Evolutionary conservation across 2,329 filamentous ascomycete genomes (phyloP), one percentile per base, ranked within the genome.

Genomic region (Fusarium sp.): DNA sequence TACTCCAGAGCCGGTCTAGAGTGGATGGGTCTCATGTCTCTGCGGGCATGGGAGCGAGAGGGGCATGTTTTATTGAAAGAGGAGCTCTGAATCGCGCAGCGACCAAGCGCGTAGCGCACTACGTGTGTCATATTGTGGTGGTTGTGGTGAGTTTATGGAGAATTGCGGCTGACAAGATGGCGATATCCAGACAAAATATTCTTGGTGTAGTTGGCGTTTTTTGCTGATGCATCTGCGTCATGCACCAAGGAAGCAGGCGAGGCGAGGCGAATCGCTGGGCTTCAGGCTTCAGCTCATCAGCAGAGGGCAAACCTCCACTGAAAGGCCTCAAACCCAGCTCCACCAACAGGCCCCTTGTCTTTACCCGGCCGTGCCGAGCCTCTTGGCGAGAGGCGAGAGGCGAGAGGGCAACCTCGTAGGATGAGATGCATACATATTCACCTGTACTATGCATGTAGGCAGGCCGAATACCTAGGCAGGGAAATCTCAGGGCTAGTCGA

Each of bases 11-110:
- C 36, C 31, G 60, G 55, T 15, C 23, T 50, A 69, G 65, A 34
- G 10, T 23, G 28, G 48, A 67, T 60, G 65, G 65, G 59, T 37
- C 50, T 43, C 28, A 60, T 40, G 34, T 46, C 54, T 47, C 31
- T 41, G 54, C 39, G 51, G 50, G 37, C 7, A 39, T 13, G 37
- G 37, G 37, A 39, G 7, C 7, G 37, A 52, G 52, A 66, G 60
- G 54, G 48, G 55, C 30, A 30, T 39, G 50, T 10, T 59, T 27
- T 15, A 50, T 50, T 56, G 53, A 27, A 34, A 44, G 15, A 43
- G 39, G 39, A 18, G 10, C 9, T 23, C 34, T 18, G 18, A 55
- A n/a, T 55, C 30, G 28, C 13, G 41, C 18, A n/a, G 31, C 16
- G 28, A 55, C 41, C 23, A 23, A 5, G 23, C 23, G 23, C 23